Evolutionary conservation across 257 asterid species (phyloP).

Genomic region (Scutellaria baicalensis): DNA sequence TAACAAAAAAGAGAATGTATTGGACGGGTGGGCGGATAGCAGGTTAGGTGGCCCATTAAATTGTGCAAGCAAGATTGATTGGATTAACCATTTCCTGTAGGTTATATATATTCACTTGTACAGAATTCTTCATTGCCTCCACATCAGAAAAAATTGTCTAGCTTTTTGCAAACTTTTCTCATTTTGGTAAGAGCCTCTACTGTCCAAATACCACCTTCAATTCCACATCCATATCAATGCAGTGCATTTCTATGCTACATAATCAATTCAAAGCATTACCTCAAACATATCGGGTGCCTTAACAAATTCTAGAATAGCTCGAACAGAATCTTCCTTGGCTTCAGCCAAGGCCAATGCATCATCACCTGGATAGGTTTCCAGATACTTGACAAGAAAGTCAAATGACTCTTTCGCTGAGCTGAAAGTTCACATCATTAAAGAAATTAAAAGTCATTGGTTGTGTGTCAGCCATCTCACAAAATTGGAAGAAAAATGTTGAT

Average conservation of each 20-base stretch:
- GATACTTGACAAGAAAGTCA: slow-evolving; percentile 74
- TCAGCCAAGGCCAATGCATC: slow-evolving; percentile 50
- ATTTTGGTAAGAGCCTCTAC: too few species aligned
- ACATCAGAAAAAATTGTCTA: too few species aligned
- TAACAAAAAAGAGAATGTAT: neutral
- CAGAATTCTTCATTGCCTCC: too few species aligned
- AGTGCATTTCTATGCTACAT: neutral
- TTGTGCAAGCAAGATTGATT: too few species aligned
- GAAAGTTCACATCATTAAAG: slow-evolving; percentile 21
- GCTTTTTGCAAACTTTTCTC: too few species aligned
- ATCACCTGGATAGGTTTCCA: slow-evolving; percentile 78
- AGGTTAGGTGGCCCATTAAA: too few species aligned
- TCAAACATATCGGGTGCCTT: slow-evolving; percentile 83
- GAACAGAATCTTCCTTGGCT: slow-evolving; percentile 87
- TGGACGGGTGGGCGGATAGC: too few species aligned
- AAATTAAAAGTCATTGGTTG: neutral
- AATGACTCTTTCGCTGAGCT: slow-evolving; percentile 76
- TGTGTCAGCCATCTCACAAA: neutral
- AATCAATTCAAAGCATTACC: slow-evolving; percentile 38
- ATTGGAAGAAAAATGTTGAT: neutral
- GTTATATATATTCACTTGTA: too few species aligned
- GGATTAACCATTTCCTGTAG: too few species aligned
- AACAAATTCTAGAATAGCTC: slow-evolving; percentile 68
- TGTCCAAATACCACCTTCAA: too few species aligned
- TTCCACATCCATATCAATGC: neutral